phyloP scores from a whole-genome alignment of 2,329 filamentous ascomycete species.

The Botrytis hyacinthi region DNA sequence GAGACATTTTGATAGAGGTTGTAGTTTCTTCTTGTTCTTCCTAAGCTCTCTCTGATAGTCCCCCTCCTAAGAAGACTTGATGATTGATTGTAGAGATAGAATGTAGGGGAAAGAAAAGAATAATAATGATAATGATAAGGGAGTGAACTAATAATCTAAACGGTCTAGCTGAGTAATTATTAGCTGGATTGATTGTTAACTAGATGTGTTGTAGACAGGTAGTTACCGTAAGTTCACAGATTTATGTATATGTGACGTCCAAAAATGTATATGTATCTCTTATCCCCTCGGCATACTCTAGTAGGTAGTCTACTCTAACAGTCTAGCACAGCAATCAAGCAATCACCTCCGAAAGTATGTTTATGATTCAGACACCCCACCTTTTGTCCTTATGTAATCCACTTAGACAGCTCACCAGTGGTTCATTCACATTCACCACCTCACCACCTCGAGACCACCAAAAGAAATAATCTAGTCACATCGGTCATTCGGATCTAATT shows the following conservation, averaged over 20 bases:
- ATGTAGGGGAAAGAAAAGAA: neutral
- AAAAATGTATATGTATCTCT: neutral
- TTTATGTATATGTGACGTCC: neutral
- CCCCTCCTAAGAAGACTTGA: neutral
- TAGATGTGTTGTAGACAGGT: neutral
- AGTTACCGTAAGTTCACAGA: neutral
- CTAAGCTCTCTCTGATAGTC: neutral
- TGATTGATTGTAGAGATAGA: neutral
- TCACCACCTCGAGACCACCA: neutral
- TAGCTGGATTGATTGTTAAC: neutral
- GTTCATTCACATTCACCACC: neutral
- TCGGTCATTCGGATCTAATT: neutral
- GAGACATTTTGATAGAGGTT: conserved; percentile 53
- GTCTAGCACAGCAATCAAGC: neutral
- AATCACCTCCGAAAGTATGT: neutral
- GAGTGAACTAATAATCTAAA: neutral
- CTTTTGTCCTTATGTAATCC: neutral
- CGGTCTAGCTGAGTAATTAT: neutral
- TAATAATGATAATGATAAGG: neutral
- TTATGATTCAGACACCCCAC: neutral
- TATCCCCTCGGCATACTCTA: neutral
- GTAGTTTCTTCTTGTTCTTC: neutral
- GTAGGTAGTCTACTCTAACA: neutral
- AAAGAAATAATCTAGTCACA: neutral
- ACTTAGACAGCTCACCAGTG: neutral